phyloP scores from a whole-genome alignment of 192 early-diverging fungal species.

The Blastocladiella britannica region DNA sequence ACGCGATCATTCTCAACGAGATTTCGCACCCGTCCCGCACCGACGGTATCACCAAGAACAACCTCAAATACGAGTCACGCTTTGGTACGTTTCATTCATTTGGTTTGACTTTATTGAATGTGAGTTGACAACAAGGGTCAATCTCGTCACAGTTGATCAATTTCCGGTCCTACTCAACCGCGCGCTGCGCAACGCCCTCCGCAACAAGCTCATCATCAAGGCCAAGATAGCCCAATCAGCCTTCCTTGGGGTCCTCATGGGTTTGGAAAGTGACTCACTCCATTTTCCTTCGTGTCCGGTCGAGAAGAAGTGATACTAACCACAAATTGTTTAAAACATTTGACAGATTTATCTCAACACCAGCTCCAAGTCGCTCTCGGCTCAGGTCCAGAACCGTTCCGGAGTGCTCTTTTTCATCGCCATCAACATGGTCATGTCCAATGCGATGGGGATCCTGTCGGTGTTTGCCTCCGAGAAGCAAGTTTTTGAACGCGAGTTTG shows the following conservation, averaged over 20 bases:
- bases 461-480: constrained; percentile 26
- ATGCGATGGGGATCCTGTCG: constrained; percentile 21
- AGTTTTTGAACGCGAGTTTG: constrained; percentile 35
- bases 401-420: constrained; percentile 30
- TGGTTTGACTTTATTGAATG: too few species aligned
- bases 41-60: constrained; percentile 13
- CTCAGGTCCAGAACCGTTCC: constrained; percentile 23
- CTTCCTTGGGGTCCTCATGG: constrained; percentile 27
- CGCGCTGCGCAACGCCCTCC: constrained; percentile 17
- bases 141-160: constrained; percentile 17
- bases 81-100: too few species aligned
- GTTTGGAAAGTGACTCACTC: too few species aligned
- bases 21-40: constrained; percentile 11
- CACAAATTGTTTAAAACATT: too few species aligned
- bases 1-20: constrained; percentile 4
- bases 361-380: constrained; percentile 7
- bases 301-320: not conserved
- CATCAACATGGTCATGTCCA: constrained; percentile 19
- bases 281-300: not conserved
- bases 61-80: constrained; percentile 5
- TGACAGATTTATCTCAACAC: constrained; percentile 29
- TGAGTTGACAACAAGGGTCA: too few species aligned
- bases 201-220: constrained; percentile 26
- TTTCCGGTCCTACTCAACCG: constrained; percentile 18
- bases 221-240: constrained; percentile 19